Evolutionary conservation across 2,329 filamentous ascomycete genomes (phyloP), one percentile per base, ranked within the genome.

Genomic region (Tothia fuscella): DNA sequence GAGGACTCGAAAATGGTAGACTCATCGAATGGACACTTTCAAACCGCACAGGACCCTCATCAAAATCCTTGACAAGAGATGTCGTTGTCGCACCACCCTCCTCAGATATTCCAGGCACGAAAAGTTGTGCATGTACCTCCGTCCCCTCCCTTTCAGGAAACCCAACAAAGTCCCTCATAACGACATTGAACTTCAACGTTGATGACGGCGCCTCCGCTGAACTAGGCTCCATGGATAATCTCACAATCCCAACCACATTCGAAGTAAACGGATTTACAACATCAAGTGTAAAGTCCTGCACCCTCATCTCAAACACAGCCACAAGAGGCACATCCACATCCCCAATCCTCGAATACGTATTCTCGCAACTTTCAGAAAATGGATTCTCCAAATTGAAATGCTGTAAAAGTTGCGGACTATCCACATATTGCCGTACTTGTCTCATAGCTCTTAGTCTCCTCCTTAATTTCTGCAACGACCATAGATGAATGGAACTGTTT

Each of bases 21-120:
- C 86, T 94, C 86, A 98, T 94, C 60, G 86, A 94, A 66, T 98
- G 91, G 38, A 96, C 88, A 60, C 91, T 98, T 62, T 96, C 89
- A 51, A 98, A 98, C 3, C 84, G 80, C 43, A 98, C 79, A 0
- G 88, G 78, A 0, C 84, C 82, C 60, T 98, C 91, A 52, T 96
- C 88, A 53, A 98, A 98, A 43, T 86, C 85, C 48, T 74, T 80
- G 49, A 95, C 88, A 75, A 95, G 89, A 53, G 93, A 86, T 1
- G 89, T 96, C 1, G 89, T 95, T 1, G 91, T 95, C 33, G 89
- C 86, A 6, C 89, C 88, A 46, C 85, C 59, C 56, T 89, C 82
- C 47, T 91, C 88, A 0, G 85, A 88, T 9, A 93, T 74, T 6
- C 87, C 87, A 5, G 91, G 86, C 28, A 98, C 80, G 56, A 94